Percentiles rank a stretch among this genome's conserved stretches.
These are phyloP conservation scores for Arthrinium puccinioides DNA, from an alignment of 2,329 filamentous ascomycete genomes.

Conservation along the genomic window DNA sequence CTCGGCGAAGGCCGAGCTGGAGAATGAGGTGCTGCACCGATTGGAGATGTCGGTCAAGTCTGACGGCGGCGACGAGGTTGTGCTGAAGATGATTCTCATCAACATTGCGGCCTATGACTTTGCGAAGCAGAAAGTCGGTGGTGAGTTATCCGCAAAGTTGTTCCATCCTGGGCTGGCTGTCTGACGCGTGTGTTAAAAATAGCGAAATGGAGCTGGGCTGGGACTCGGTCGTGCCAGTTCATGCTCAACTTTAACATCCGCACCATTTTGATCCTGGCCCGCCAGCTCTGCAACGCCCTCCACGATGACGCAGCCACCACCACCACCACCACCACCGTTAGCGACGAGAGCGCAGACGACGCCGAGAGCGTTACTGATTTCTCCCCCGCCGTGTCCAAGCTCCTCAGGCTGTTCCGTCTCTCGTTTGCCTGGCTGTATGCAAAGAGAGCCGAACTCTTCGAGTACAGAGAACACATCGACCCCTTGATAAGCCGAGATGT, in stretches of 20 bases:
- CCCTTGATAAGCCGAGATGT: constrained; percentile 34
- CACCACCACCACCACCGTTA: constrained; percentile 14
- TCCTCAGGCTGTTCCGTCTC: constrained; percentile 45
- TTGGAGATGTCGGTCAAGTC: constrained; percentile 67
- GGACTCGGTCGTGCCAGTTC: constrained; percentile 50
- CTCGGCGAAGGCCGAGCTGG: constrained; percentile 69
- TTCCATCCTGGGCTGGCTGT: no score
- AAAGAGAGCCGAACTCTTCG: constrained; percentile 36
- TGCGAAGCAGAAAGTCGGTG: constrained; percentile 52
- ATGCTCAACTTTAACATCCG: constrained; percentile 72
- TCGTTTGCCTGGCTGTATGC: constrained; percentile 47
- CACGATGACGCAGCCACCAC: constrained; percentile 33
- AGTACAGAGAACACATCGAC: constrained; percentile 36
- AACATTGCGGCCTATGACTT: constrained; percentile 81
- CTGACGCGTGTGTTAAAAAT: no score
- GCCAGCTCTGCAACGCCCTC: constrained; percentile 63
- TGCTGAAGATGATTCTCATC: constrained; percentile 76
- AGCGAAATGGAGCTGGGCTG: constrained; percentile 39
- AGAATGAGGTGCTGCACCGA: constrained; percentile 76
- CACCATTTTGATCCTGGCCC: constrained; percentile 66
- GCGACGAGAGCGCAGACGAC: constrained; percentile 11
- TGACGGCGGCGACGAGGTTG: constrained; percentile 48
- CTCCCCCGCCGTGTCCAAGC: constrained; percentile 29
- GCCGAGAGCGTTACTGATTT: constrained; percentile 21
- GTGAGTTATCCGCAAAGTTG: no score